Evolutionary conservation across 2,329 filamentous ascomycete genomes (phyloP).

Genomic region (Phoma sp.): DNA sequence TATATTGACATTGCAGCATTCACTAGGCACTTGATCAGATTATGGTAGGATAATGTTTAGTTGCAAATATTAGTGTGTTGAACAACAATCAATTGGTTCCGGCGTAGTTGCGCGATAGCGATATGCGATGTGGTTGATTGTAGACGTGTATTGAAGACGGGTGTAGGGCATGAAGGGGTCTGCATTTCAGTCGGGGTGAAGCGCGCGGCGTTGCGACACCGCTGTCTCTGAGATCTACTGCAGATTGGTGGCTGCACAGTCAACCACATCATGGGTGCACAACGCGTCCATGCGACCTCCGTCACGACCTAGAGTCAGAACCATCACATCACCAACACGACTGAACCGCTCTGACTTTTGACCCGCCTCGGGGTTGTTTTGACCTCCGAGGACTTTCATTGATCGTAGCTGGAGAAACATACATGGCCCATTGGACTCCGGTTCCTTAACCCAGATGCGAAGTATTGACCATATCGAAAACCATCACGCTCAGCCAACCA

Average conservation of each 20-base stretch:
- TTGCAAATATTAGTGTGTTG: not conserved
- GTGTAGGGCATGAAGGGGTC: not conserved
- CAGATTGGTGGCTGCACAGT: not conserved
- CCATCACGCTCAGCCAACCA: conserved; percentile 39
- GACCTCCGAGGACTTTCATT: conserved; percentile 49
- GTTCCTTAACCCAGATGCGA: conserved; percentile 50
- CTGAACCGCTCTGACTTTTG: conserved; percentile 37
- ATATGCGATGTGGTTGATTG: not conserved
- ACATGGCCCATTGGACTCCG: conserved; percentile 50
- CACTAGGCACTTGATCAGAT: too few relatives aligned
- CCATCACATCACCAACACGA: conserved; percentile 12
- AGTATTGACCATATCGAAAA: conserved; percentile 46
- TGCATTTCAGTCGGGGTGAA: not conserved
- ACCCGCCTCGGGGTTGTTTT: conserved; percentile 46
- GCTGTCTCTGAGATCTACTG: not conserved
- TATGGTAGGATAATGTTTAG: not conserved
- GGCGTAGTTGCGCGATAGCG: not conserved
- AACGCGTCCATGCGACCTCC: not conserved
- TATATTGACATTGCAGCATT: too few relatives aligned
- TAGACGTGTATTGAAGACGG: not conserved
- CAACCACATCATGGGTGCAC: not conserved
- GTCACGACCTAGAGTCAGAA: not conserved
- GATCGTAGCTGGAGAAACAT: conserved; percentile 51
- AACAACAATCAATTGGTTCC: too few relatives aligned
- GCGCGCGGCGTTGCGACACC: not conserved